phyloP scores from a whole-genome alignment of 2,329 filamentous ascomycete species.

The Pezicula neosporulosa region DNA sequence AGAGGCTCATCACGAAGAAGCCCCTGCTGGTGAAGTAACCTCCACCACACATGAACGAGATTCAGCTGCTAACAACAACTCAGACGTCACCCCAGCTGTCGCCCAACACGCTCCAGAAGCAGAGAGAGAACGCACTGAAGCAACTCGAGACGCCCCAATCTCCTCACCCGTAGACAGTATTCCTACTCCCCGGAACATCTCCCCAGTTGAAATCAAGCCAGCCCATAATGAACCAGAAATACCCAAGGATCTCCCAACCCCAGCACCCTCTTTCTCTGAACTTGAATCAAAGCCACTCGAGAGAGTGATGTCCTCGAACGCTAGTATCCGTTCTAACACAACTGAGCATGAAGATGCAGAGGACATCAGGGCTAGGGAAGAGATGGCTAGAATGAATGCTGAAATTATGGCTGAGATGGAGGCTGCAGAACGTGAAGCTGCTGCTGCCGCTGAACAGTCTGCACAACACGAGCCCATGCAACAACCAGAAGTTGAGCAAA shows the following conservation, averaged over 20 bases:
- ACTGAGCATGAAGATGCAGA: background rate
- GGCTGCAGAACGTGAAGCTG: background rate
- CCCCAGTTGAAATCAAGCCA: too few relatives aligned
- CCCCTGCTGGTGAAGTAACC: too few relatives aligned
- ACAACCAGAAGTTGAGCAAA: background rate
- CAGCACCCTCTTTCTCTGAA: background rate
- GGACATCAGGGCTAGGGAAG: background rate
- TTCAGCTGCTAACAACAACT: too few relatives aligned
- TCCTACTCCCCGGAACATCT: too few relatives aligned
- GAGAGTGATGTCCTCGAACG: background rate
- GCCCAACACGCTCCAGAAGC: too few relatives aligned
- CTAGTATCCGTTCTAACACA: background rate
- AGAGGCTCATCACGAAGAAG: background rate
- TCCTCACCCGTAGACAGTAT: too few relatives aligned
- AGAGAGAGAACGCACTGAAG: too few relatives aligned
- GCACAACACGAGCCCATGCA: background rate
- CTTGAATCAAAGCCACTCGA: background rate
- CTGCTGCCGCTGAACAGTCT: background rate
- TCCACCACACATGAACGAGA: too few relatives aligned
- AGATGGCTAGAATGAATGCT: slow-evolving; percentile 1
- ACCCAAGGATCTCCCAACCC: background rate
- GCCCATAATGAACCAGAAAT: background rate
- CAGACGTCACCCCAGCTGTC: too few relatives aligned
- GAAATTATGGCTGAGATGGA: background rate
- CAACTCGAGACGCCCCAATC: too few relatives aligned